Percentiles rank a stretch among this genome's conserved stretches.
Evolutionary conservation across 305 asterid genomes (phyloP).

Genomic region (Solanum hybrid): DNA sequence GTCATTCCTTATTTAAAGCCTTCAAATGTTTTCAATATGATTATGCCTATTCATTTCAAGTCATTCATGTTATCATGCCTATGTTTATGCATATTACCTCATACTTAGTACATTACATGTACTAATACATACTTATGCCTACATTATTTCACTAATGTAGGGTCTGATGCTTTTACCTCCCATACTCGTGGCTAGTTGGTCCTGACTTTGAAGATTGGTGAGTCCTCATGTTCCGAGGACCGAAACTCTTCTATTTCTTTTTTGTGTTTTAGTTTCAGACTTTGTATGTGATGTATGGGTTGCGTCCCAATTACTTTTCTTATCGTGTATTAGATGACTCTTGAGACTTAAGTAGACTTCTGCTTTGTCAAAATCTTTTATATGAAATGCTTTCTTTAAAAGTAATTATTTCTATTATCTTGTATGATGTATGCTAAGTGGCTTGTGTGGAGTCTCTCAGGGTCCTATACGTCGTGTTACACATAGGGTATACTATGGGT

Average conservation of each 20-base stretch:
- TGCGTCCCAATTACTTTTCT: neutral
- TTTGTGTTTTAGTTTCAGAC: neutral
- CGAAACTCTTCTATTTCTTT: neutral
- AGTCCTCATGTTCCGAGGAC: neutral
- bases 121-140: neutral
- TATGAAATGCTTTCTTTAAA: neutral
- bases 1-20: too few species aligned
- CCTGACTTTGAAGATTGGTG: neutral
- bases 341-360: neutral
- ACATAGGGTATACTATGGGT: too few species aligned
- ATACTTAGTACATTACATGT: neutral
- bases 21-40: too few species aligned
- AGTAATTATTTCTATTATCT: neutral
- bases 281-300: neutral
- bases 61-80: too few species aligned
- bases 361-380: neutral
- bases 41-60: too few species aligned
- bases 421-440: neutral
- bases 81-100: neutral
- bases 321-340: neutral
- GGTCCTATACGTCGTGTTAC: too few species aligned
- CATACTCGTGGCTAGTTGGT: neutral
- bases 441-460: neutral
- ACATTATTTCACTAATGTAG: neutral
- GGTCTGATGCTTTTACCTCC: neutral